Base-by-base conservation (phyloP, 441 rosid species). In the Melastoma candidum region DNA sequence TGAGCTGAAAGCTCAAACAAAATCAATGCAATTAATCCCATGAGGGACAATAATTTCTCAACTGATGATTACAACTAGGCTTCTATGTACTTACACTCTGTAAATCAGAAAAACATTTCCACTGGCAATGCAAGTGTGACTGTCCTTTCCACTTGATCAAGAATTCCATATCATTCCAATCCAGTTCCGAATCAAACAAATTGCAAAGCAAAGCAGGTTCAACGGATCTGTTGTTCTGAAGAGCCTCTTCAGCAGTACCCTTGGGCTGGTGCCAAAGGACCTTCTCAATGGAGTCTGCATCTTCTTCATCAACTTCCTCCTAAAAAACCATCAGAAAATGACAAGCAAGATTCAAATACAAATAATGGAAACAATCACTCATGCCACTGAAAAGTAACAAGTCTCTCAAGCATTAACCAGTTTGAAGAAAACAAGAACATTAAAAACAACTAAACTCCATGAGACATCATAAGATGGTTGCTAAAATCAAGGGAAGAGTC, bases 121-220 rank as follows among this genome's bases (percentile, higher is more conserved):
- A 94, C 74, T 82, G 96, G 68, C 96, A 94, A 60, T 94, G 99
- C 74, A 94, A 76, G 68, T 94, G 99, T 26, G 99, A 94, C 78
- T 83, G 96, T 71, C 97, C 97, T 74, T 94, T 94, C 99, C 97
- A 94, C 79, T 94, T 94, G 58, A 94, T 90, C 65, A 87, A 75
- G 75, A 90, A 87, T 71, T 90, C 99, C 77, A 87, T 80, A 47
- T 81, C 82, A 61, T 82, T 78, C 97, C 95, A 94, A 74, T 90
- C 88, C 47, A 87, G 79, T 64, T 77, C 85, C 62, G 77, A 71
- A 72, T 81, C 90, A 78, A 83, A 90, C 71, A 87, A 67, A 71
- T 77, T 79, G 77, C 84, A 81, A 45, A 80, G 57, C 46, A 90
- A 67, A 66, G 77, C 77, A 68, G 99, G 99, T 60, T 80, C 92